Percentiles rank a stretch among this genome's conserved stretches.
phyloP scores from a whole-genome alignment of 805 yeast genomes.

The Cephaloascus albidus region DNA sequence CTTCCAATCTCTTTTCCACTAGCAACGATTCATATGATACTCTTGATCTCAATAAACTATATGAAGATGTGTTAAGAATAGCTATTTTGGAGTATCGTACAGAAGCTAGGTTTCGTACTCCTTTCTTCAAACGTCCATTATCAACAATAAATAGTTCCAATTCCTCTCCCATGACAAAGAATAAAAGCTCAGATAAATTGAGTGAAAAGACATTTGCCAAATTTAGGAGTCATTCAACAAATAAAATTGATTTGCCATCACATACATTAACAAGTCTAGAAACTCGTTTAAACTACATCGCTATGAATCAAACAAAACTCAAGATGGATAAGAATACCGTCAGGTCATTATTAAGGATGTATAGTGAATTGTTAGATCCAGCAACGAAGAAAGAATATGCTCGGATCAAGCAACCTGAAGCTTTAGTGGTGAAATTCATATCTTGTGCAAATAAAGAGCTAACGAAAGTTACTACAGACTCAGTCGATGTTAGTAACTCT shows the following conservation, averaged over 20 bases:
- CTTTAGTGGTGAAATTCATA: slow-evolving; percentile 42
- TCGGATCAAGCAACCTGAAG: slow-evolving; percentile 27
- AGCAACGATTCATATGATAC: slow-evolving; percentile 11
- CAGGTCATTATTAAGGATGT: slow-evolving; percentile 50
- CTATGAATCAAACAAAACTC: slow-evolving; percentile 28
- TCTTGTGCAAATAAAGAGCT: slow-evolving; percentile 44
- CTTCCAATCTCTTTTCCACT: slow-evolving; percentile 11
- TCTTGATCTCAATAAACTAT: slow-evolving; percentile 22
- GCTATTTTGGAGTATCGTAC: slow-evolving; percentile 50
- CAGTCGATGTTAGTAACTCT: slow-evolving; percentile 17
- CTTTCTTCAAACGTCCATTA: slow-evolving; percentile 3
- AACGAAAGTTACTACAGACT: slow-evolving; percentile 23
- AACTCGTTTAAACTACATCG: slow-evolving; percentile 29
- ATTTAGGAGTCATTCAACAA: slow-evolving; percentile 3
- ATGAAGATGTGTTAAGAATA: slow-evolving; percentile 44
- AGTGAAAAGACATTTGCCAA: slow-evolving; percentile 4
- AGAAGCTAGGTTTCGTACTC: slow-evolving; percentile 52
- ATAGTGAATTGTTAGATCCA: slow-evolving; percentile 50
- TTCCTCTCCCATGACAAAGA: not conserved
- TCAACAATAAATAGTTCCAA: not conserved
- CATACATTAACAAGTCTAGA: slow-evolving; percentile 21
- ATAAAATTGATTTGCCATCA: not conserved
- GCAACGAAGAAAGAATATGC: slow-evolving; percentile 13
- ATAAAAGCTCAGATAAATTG: not conserved
- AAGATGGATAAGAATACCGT: slow-evolving; percentile 39